Conservation (phyloP, 139 green algal genomes). For the Eudorina sp. region DNA sequence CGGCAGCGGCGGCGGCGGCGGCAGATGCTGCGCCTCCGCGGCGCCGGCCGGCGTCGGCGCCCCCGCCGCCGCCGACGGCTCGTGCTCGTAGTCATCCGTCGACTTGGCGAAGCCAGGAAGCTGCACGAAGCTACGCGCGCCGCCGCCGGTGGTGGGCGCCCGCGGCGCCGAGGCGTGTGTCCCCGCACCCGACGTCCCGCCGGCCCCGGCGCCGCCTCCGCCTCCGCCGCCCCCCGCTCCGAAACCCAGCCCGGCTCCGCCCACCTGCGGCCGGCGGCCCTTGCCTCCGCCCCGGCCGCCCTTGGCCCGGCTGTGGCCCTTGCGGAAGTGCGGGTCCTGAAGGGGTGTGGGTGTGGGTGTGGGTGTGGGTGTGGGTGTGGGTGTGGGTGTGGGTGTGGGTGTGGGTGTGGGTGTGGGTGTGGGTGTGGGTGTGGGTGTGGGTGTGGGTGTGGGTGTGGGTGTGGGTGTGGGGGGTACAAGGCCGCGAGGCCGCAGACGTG, state of each 20-base stretch:
- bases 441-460: too few species aligned
- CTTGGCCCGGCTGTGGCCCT: slow-evolving; percentile 56
- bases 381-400: too few species aligned
- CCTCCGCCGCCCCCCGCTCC: slow-evolving; percentile 42
- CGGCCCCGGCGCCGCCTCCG: slow-evolving; percentile 17
- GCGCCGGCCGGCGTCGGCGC: background rate
- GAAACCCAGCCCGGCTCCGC: slow-evolving; percentile 84
- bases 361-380: too few species aligned
- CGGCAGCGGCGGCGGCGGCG: slow-evolving; percentile 39
- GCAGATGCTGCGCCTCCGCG: background rate
- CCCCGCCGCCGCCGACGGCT: slow-evolving; percentile 51
- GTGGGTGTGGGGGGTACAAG: too few species aligned
- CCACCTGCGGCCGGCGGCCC: slow-evolving; percentile 53
- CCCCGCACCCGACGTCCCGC: slow-evolving; percentile 10
- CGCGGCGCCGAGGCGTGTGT: slow-evolving; percentile 18
- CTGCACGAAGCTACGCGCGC: slow-evolving; percentile 58
- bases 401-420: too few species aligned
- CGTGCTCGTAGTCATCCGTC: slow-evolving; percentile 61
- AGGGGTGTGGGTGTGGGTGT: too few species aligned
- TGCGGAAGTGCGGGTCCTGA: slow-evolving; percentile 61
- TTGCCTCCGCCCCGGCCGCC: slow-evolving; percentile 51
- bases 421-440: too few species aligned
- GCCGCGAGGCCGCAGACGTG: too few species aligned
- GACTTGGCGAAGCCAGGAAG: slow-evolving; percentile 62
- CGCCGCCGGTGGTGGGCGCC: background rate